A percentile compares a stretch with the other conserved stretches of the same genome.
Evolutionary conservation across 2,329 filamentous ascomycete genomes (phyloP).

Genomic region (Karstenula rhodostoma): DNA sequence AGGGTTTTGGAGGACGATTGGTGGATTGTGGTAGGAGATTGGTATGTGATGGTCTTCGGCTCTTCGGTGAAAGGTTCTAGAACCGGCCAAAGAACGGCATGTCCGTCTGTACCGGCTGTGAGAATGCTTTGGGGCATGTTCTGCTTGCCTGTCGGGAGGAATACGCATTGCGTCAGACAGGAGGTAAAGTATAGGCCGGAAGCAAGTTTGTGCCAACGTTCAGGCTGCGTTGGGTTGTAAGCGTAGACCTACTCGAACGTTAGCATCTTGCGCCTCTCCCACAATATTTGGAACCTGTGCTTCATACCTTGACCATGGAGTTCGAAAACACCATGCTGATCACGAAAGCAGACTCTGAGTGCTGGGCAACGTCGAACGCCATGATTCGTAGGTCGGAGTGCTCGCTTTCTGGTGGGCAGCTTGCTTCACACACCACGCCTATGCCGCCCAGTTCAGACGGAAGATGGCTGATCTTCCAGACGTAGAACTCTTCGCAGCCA

Average conservation of each 20-base stretch:
- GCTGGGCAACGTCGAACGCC: conserved; percentile 70
- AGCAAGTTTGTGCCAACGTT: conserved; percentile 47
- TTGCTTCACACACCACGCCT: conserved; percentile 61
- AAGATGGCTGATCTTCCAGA: conserved; percentile 74
- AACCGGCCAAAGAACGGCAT: conserved; percentile 68
- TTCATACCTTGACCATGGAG: conserved; percentile 71
- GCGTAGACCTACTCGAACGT: conserved; percentile 53
- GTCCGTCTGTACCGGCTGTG: conserved; percentile 83
- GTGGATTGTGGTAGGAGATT: conserved; percentile 62
- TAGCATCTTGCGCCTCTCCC: conserved; percentile 12
- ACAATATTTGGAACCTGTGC: neutral
- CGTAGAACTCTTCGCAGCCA: conserved; percentile 87
- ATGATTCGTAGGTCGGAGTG: conserved; percentile 79
- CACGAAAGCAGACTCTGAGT: conserved; percentile 53
- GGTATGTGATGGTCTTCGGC: conserved; percentile 42
- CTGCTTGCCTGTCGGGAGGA: conserved; percentile 35
- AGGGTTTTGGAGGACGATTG: conserved; percentile 79
- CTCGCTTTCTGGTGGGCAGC: conserved; percentile 59
- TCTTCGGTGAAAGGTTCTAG: conserved; percentile 24
- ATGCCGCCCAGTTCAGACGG: conserved; percentile 57
- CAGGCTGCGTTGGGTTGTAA: conserved; percentile 38
- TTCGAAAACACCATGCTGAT: conserved; percentile 84
- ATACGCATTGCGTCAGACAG: conserved; percentile 73
- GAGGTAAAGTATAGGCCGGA: conserved; percentile 57
- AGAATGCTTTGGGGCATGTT: conserved; percentile 54